Percentiles rank a stretch among this genome's conserved stretches.
Conservation (phyloP, 2,329 filamentous ascomycete genomes). For the Sporothrix variecibatus region DNA sequence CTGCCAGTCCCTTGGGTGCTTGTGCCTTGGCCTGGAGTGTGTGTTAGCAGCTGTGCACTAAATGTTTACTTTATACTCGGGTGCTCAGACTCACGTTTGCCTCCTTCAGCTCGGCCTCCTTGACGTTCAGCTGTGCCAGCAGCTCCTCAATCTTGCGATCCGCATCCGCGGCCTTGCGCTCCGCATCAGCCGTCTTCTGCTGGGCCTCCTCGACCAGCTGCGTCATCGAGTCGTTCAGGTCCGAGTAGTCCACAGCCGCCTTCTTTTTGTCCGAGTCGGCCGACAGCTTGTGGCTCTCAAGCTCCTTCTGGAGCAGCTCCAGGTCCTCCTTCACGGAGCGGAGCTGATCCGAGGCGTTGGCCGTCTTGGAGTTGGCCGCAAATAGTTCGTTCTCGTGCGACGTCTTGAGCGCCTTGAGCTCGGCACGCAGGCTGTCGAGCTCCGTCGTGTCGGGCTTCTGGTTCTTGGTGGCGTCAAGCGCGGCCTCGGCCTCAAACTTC, state of each 20-base stretch:
- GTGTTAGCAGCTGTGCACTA: background rate
- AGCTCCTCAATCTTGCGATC: conserved; percentile 56
- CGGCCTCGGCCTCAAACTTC: conserved; percentile 60
- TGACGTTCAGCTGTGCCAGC: conserved; percentile 60
- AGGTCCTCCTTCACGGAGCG: conserved; percentile 47
- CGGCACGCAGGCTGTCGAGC: conserved; percentile 52
- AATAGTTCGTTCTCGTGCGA: conserved; percentile 40
- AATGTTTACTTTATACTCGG: background rate
- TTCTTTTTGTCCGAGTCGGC: conserved; percentile 56
- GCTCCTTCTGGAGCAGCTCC: conserved; percentile 52
- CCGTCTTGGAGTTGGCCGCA: conserved; percentile 41
- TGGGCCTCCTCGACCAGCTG: conserved; percentile 61
- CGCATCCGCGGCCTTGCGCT: conserved; percentile 56
- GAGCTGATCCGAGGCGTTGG: conserved; percentile 43
- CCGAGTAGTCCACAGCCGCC: conserved; percentile 61
- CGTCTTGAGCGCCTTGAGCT: conserved; percentile 52
- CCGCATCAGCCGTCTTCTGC: conserved; percentile 48
- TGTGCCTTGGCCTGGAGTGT: conserved; percentile 47
- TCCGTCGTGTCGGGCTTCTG: conserved; percentile 59
- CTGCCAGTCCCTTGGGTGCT: conserved; percentile 54
- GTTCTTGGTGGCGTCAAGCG: conserved; percentile 60
- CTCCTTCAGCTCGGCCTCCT: conserved; percentile 65
- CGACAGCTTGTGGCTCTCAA: conserved; percentile 55
- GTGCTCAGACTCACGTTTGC: conserved; percentile 50
- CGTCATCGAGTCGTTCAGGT: conserved; percentile 64